Evolutionary conservation across 2,329 filamentous ascomycete species (phyloP).

Genomic region (Sphaerostilbella broomeana): DNA sequence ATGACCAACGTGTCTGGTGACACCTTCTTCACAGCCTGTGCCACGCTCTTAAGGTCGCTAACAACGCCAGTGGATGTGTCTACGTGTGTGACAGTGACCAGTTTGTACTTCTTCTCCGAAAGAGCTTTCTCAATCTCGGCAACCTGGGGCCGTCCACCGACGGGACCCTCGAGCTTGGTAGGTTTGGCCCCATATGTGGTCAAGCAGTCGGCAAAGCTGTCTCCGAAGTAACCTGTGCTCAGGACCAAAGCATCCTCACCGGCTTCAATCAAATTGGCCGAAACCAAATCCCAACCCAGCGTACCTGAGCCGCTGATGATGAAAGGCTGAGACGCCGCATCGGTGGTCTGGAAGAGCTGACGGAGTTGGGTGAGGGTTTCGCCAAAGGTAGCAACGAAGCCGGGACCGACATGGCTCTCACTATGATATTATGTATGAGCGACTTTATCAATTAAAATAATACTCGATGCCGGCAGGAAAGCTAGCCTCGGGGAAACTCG

Average conservation of each 20-base stretch:
- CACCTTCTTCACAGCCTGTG: conserved; percentile 75
- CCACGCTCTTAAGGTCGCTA: conserved; percentile 78
- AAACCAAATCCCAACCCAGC: conserved; percentile 91
- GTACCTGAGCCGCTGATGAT: conserved; percentile 92
- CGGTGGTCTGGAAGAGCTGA: conserved; percentile 87
- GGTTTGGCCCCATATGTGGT: conserved; percentile 84
- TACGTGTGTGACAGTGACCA: conserved; percentile 91
- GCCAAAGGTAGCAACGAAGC: conserved; percentile 85
- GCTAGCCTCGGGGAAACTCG: too few relatives aligned
- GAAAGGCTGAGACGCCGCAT: conserved; percentile 79
- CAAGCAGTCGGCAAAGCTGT: conserved; percentile 89
- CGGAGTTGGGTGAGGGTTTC: conserved; percentile 83
- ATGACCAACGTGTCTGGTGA: conserved; percentile 87
- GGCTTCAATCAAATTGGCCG: conserved; percentile 84
- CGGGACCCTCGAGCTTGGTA: conserved; percentile 81
- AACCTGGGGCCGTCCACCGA: conserved; percentile 81
- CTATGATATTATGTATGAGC: too few relatives aligned
- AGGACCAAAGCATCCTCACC: conserved; percentile 89
- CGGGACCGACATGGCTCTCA: conserved; percentile 86
- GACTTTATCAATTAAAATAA: too few relatives aligned
- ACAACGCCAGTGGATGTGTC: conserved; percentile 96
- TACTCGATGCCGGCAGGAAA: too few relatives aligned
- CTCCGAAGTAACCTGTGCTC: conserved; percentile 94
- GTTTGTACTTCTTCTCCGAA: conserved; percentile 86
- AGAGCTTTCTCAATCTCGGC: conserved; percentile 83